Percentiles rank a stretch among this genome's conserved stretches.
These are phyloP conservation scores for Tuber melanosporum DNA, from an alignment of 495 filamentous ascomycete genomes.

Conservation along the genomic window DNA sequence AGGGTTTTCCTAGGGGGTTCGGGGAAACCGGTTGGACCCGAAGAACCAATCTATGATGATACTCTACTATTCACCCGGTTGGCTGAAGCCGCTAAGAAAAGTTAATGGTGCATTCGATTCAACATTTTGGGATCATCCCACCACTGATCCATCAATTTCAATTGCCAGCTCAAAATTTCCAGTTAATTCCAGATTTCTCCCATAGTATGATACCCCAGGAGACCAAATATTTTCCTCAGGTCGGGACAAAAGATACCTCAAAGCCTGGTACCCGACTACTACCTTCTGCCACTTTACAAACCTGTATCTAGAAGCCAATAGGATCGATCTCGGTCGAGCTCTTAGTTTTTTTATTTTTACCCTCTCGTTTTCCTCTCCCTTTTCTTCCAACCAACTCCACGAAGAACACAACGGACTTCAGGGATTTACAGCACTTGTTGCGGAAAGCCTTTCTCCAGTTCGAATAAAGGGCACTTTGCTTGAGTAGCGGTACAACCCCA, in stretches of 20 bases:
- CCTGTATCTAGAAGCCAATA: background rate
- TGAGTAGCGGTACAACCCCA: background rate
- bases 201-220: background rate
- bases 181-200: background rate
- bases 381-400: background rate
- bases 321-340: background rate
- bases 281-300: background rate
- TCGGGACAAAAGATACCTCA: background rate
- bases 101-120: background rate
- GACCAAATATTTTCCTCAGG: background rate
- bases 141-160: background rate
- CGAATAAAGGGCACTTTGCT: background rate
- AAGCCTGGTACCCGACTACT: background rate
- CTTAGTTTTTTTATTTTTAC: background rate
- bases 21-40: slow-evolving; percentile 1
- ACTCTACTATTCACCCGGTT: background rate
- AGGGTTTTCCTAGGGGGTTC: background rate
- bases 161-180: background rate
- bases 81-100: background rate
- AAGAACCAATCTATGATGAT: background rate
- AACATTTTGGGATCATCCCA: background rate
- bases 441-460: background rate
- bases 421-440: background rate
- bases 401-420: background rate
- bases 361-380: background rate